phyloP scores from a whole-genome alignment of 345 rosid species.

The Syzygium aqueum region DNA sequence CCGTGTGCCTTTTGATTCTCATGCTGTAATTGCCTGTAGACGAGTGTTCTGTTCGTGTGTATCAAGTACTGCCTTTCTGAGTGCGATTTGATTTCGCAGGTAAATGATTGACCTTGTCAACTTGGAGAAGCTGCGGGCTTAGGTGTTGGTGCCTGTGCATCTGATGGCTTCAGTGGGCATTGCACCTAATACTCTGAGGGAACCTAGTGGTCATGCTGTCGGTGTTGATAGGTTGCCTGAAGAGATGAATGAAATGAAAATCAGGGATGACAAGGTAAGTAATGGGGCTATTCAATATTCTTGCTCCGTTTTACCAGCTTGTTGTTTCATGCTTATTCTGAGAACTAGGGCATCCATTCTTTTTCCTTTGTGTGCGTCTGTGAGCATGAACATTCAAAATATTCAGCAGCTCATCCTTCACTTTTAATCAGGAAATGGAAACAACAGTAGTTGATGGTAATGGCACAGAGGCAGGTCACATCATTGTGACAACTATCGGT shows the following conservation, averaged over 20 bases:
- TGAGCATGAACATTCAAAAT: neutral
- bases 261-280: constrained; percentile 58
- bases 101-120: constrained; percentile 11
- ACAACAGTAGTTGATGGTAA: constrained; percentile 29
- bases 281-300: neutral
- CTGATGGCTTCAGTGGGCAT: constrained; percentile 74
- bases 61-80: neutral
- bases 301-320: neutral
- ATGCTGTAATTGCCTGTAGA: neutral
- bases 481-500: constrained; percentile 38
- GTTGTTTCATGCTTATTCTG: neutral
- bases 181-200: constrained; percentile 44
- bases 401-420: neutral
- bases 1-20: neutral
- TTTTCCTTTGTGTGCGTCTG: neutral
- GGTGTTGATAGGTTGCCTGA: constrained; percentile 69
- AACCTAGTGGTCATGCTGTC: constrained; percentile 44
- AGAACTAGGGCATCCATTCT: neutral
- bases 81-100: constrained; percentile 1
- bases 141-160: constrained; percentile 9
- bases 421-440: constrained; percentile 25
- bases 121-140: constrained; percentile 7
- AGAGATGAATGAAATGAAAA: constrained; percentile 86
- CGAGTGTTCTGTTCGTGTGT: neutral
- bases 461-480: constrained; percentile 31